Evolutionary conservation across 805 yeast species (phyloP), one percentile per base, ranked within the genome.

Genomic region (Wickerhamomyces alni): DNA sequence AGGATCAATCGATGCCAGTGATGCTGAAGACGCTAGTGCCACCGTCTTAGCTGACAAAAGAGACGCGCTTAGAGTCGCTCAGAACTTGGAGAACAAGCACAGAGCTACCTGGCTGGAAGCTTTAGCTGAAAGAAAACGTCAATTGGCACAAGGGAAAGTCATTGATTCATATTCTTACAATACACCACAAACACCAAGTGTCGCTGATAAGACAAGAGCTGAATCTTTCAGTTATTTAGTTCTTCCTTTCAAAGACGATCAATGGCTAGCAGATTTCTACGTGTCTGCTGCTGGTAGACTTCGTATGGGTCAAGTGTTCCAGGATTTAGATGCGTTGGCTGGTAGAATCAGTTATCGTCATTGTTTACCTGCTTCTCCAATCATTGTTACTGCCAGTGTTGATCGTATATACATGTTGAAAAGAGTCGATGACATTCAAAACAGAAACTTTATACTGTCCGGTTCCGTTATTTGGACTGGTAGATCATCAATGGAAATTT

Each of bases 381-480:
- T 88, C 61, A 84, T 89, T 58, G 98, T 89, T 32, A 89, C 98
- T 9, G 97, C 97, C 1, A 80, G 93, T 21, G 96, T 89, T 21
- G 97, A 91, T 63, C 69, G 96, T 47, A 87, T 89, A 48, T 84
- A 85, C 58, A 80, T 89, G 77, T 77, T 87, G 43, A 84, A 83
- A 61, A 80, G 87, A 50, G 75, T 88, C 30, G 95, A 87, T 53
- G 87, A 82, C 52, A 77, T 88, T 45, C 69, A 72, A 40, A 75
- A 78, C 46, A 82, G 74, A 62, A 87, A 87, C 62, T 80, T 91
- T 51, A 72, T 87, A 22, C 65, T 89, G 44, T 88, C 93, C 24
- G 98, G 98, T n/a, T 71, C 80, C 37, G 96, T 88, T 32, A 81
- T 94, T 8, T 89, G 95, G 87, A 89, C 96, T 0, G 98, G 98